phyloP scores from a whole-genome alignment of 768 basidiomycete genomes.

The Coprinopsis marcescibilis region DNA sequence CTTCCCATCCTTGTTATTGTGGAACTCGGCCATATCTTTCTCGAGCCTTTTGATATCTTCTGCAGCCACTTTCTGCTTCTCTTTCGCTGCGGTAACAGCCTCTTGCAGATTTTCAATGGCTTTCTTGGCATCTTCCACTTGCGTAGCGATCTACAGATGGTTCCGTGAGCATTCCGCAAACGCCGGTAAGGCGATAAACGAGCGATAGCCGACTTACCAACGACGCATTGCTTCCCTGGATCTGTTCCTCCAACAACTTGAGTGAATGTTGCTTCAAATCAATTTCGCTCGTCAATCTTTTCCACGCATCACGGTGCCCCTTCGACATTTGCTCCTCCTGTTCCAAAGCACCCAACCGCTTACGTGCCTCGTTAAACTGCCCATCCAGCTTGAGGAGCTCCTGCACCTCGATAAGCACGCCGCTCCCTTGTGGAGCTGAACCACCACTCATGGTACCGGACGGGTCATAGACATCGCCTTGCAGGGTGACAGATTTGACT shows the following conservation, averaged over 20 bases:
- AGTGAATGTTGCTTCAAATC: slow-evolving; percentile 91
- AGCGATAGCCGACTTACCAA: slow-evolving; percentile 46
- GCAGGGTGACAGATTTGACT: slow-evolving; percentile 84
- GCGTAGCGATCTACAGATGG: slow-evolving; percentile 59
- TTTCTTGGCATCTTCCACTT: slow-evolving; percentile 69
- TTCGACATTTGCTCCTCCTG: slow-evolving; percentile 46
- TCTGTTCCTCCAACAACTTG: slow-evolving; percentile 72
- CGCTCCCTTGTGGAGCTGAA: slow-evolving; percentile 69
- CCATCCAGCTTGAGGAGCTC: slow-evolving; percentile 68
- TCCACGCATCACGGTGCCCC: slow-evolving; percentile 59
- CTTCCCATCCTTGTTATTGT: slow-evolving; percentile 97
- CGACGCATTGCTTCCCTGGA: slow-evolving; percentile 84
- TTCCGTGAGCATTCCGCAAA: background rate
- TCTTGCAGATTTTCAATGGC: slow-evolving; percentile 52
- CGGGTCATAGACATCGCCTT: slow-evolving; percentile 96
- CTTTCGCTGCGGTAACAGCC: slow-evolving; percentile 58
- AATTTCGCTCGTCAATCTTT: slow-evolving; percentile 52
- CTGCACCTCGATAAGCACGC: slow-evolving; percentile 77
- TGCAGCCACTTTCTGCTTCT: slow-evolving; percentile 71
- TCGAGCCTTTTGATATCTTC: slow-evolving; percentile 84
- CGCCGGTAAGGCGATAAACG: background rate
- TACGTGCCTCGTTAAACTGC: slow-evolving; percentile 45
- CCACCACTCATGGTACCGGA: slow-evolving; percentile 92
- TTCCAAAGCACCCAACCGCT: slow-evolving; percentile 45
- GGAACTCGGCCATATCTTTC: slow-evolving; percentile 97